Evolutionary conservation across 441 rosid genomes (phyloP).

Genomic region (Rhodomyrtus psidioides): DNA sequence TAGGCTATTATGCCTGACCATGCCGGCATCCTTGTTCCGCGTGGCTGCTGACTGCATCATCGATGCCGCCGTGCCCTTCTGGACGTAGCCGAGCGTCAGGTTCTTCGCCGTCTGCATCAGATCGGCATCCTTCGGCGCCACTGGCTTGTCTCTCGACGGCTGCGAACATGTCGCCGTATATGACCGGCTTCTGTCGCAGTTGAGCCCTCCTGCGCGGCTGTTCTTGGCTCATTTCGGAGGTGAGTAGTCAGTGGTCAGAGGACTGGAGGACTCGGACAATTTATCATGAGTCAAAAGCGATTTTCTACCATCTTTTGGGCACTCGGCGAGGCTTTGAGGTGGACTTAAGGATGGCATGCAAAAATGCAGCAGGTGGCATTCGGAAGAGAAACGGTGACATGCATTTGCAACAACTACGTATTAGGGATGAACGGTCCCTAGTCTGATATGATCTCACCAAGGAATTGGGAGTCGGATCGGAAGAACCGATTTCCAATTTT

Average conservation of each 20-base stretch:
- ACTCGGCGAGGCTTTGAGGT: background rate
- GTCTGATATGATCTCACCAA: no score
- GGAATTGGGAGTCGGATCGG: no score
- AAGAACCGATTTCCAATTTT: no score
- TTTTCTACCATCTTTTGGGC: background rate
- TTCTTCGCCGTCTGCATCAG: background rate
- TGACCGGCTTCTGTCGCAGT: background rate
- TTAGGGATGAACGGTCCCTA: no score
- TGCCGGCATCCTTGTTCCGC: background rate
- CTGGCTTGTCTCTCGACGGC: background rate
- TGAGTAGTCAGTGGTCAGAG: background rate
- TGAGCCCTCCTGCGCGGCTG: background rate
- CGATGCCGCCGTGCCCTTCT: background rate
- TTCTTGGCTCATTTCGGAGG: slow-evolving; percentile 1
- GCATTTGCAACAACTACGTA: background rate
- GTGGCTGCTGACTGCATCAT: background rate
- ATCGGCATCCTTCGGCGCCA: background rate
- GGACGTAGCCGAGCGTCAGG: background rate
- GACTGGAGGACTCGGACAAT: background rate
- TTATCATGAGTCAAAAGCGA: background rate
- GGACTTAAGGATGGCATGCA: background rate
- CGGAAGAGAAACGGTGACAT: background rate
- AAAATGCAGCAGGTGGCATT: background rate
- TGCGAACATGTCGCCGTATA: background rate
- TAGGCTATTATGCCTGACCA: background rate